Conservation (phyloP, 228 moss, liverwort and hornwort genomes). For the Sphagnum fallax region DNA sequence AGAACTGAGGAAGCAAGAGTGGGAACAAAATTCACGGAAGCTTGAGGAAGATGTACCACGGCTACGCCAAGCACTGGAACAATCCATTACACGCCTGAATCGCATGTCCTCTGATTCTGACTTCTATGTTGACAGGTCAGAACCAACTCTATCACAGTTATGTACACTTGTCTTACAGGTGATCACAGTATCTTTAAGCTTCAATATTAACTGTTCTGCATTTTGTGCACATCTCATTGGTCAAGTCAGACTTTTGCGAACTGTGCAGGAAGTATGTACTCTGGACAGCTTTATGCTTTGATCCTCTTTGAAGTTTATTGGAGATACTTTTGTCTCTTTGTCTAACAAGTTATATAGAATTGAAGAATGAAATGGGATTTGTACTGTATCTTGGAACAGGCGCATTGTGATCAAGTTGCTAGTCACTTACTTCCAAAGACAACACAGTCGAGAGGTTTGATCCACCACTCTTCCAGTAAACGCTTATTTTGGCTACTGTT, state of each 20-base stretch:
- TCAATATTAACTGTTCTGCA: too few relatives aligned
- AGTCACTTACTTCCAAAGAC: slow-evolving; percentile 94
- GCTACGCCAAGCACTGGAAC: slow-evolving; percentile 84
- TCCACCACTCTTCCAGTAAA: not conserved
- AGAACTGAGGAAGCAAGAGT: slow-evolving; percentile 44
- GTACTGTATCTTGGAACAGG: slow-evolving; percentile 15
- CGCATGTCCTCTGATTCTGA: slow-evolving; percentile 94
- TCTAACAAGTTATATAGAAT: too few relatives aligned
- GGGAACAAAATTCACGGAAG: slow-evolving; percentile 49
- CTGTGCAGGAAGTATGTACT: too few relatives aligned
- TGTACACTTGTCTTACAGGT: too few relatives aligned
- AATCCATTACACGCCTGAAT: slow-evolving; percentile 88
- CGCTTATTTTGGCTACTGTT: too few relatives aligned
- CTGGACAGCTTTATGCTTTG: too few relatives aligned
- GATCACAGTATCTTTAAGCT: too few relatives aligned
- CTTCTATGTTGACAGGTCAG: slow-evolving; percentile 80
- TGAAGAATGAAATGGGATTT: too few relatives aligned
- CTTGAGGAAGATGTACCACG: slow-evolving; percentile 81
- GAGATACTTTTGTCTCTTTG: too few relatives aligned
- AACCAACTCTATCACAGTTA: not conserved
- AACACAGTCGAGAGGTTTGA: slow-evolving; percentile 91
- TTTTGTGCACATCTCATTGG: too few relatives aligned
- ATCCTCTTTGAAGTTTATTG: too few relatives aligned
- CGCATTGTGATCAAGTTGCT: slow-evolving; percentile 97
- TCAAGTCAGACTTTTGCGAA: too few relatives aligned